Conservation (phyloP, 2,329 filamentous ascomycete genomes). For the Colletotrichum sp. region DNA sequence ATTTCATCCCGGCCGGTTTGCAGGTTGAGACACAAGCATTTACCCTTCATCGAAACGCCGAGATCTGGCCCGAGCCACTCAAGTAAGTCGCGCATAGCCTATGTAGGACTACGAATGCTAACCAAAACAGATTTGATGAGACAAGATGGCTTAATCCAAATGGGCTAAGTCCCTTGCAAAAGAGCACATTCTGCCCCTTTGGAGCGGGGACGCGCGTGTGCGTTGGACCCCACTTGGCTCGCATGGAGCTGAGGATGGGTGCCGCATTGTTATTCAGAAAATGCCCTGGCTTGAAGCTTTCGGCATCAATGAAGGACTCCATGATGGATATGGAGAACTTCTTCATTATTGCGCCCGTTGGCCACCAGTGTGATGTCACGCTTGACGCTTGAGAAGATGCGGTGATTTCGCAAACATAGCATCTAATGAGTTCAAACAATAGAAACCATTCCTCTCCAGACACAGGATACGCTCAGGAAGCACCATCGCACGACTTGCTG, state of each 20-base stretch:
- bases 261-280: conserved; percentile 56
- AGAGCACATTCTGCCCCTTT: conserved; percentile 56
- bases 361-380: not conserved
- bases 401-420: not conserved
- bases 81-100: not conserved
- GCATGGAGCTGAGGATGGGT: conserved; percentile 58
- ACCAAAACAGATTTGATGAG: not conserved
- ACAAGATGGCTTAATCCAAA: not conserved
- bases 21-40: conserved; percentile 48
- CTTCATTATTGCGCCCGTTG: conserved; percentile 29
- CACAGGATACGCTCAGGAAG: too few relatives aligned
- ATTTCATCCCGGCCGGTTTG: conserved; percentile 42
- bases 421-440: not conserved
- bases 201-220: conserved; percentile 53
- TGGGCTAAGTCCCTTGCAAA: conserved; percentile 36
- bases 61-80: conserved; percentile 44
- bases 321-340: conserved; percentile 38
- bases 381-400: not conserved
- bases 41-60: conserved; percentile 47
- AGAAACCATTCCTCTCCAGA: not conserved
- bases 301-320: conserved; percentile 36
- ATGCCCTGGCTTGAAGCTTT: conserved; percentile 38
- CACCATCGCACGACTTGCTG: too few relatives aligned
- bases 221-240: conserved; percentile 62
- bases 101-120: not conserved